These are phyloP conservation scores for Cladosporium sp. DNA, from an alignment of 2,329 filamentous ascomycete species.

Conservation along the genomic window DNA sequence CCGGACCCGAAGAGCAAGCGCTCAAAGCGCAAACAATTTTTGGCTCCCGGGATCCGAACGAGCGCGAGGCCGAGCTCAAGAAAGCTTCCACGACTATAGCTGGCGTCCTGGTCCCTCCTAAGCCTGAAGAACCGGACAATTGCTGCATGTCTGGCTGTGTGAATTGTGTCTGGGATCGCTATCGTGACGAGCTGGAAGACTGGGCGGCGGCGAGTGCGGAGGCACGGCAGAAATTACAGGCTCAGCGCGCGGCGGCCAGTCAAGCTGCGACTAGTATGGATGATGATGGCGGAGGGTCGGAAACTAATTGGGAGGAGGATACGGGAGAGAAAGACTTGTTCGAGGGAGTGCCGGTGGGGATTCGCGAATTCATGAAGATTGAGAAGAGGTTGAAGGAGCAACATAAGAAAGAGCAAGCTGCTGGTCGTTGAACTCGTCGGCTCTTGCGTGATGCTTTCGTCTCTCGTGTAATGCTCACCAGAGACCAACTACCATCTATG, in stretches of 20 bases:
- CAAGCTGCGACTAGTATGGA: slow-evolving; percentile 66
- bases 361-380: slow-evolving; percentile 94
- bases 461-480: neutral
- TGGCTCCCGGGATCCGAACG: slow-evolving; percentile 58
- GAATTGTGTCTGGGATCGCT: slow-evolving; percentile 94
- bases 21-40: slow-evolving; percentile 71
- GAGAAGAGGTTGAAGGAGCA: slow-evolving; percentile 86
- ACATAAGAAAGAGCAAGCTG: slow-evolving; percentile 44
- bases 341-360: slow-evolving; percentile 81
- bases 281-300: slow-evolving; percentile 75
- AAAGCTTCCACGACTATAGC: slow-evolving; percentile 63
- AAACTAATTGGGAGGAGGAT: slow-evolving; percentile 61
- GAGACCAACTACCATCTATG: too few relatives aligned
- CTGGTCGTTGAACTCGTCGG: neutral
- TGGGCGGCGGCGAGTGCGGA: slow-evolving; percentile 69
- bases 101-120: slow-evolving; percentile 78
- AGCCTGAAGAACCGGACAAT: slow-evolving; percentile 88
- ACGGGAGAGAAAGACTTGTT: slow-evolving; percentile 66
- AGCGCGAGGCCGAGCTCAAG: slow-evolving; percentile 57
- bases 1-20: slow-evolving; percentile 55
- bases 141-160: slow-evolving; percentile 99
- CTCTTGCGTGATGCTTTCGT: neutral
- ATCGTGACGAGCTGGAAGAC: slow-evolving; percentile 86
- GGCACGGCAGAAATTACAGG: slow-evolving; percentile 54
- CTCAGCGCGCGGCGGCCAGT: slow-evolving; percentile 24